Percentiles rank a stretch among this genome's conserved stretches.
Conservation (phyloP, 2,329 filamentous ascomycete species). For the Scedosporium apiospermum region DNA sequence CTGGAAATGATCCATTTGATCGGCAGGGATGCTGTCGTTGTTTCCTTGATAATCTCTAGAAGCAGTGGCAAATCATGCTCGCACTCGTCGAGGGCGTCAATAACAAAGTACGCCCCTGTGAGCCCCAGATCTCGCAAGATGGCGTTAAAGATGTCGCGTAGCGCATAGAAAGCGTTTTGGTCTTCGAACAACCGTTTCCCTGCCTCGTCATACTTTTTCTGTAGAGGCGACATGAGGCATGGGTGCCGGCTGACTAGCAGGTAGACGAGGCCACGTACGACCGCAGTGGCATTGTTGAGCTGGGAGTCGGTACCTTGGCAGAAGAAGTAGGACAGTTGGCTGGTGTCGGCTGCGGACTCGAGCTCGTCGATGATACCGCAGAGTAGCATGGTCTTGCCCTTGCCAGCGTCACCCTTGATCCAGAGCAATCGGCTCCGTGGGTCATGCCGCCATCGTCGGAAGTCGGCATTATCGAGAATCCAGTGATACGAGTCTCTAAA, state of each 20-base stretch:
- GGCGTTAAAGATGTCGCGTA: slow-evolving; percentile 25
- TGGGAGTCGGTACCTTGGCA: slow-evolving; percentile 27
- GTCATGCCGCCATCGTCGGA: slow-evolving; percentile 15
- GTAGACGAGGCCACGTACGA: slow-evolving; percentile 33
- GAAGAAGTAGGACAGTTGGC: slow-evolving; percentile 24
- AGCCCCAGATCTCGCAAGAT: slow-evolving; percentile 27
- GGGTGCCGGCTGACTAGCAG: slow-evolving; percentile 23
- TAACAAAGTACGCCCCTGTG: slow-evolving; percentile 21
- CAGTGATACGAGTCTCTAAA: slow-evolving; percentile 21
- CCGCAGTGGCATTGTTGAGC: slow-evolving; percentile 26
- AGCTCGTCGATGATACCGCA: slow-evolving; percentile 22
- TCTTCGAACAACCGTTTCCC: slow-evolving; percentile 28
- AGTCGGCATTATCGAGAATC: slow-evolving; percentile 18
- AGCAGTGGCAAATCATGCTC: slow-evolving; percentile 17
- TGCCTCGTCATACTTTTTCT: slow-evolving; percentile 19
- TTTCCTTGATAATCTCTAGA: slow-evolving; percentile 22
- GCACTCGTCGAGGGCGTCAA: slow-evolving; percentile 40
- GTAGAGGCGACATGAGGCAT: slow-evolving; percentile 22
- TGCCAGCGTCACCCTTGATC: slow-evolving; percentile 28
- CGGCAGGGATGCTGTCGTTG: slow-evolving; percentile 5
- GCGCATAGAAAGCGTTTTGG: slow-evolving; percentile 22
- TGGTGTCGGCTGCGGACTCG: slow-evolving; percentile 7
- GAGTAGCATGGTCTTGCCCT: slow-evolving; percentile 33
- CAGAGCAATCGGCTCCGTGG: slow-evolving; percentile 19
- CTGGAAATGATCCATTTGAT: slow-evolving; percentile 35